A percentile compares a stretch with the other conserved stretches of the same genome.
Evolutionary conservation across 202 grass and related monocot species (phyloP).

Genomic region (Carex sylvatica): DNA sequence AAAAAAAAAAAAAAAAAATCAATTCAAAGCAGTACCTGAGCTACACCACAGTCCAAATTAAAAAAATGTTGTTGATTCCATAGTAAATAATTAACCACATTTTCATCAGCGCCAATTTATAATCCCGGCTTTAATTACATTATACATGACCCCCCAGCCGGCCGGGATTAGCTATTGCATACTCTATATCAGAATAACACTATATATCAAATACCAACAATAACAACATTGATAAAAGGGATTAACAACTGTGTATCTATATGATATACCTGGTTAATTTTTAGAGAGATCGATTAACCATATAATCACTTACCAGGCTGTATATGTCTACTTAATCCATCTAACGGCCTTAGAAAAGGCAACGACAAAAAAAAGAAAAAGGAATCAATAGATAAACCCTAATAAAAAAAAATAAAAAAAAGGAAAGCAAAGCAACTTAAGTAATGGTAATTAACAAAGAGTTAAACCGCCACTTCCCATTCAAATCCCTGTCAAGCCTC

Average conservation of each 20-base stretch:
- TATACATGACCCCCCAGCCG: neutral
- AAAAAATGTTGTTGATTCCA: neutral
- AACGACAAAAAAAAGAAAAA: neutral
- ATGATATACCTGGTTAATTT: neutral
- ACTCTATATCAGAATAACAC: neutral
- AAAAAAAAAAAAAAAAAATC: neutral
- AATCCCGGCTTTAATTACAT: neutral
- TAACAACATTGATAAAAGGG: neutral
- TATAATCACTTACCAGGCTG: neutral
- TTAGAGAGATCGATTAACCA: neutral
- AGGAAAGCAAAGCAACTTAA: neutral
- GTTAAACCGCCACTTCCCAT: neutral
- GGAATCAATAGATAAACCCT: constrained; percentile 21
- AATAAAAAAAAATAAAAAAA: neutral
- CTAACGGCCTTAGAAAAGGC: constrained; percentile 16
- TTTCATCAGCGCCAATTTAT: neutral
- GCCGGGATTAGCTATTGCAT: neutral
- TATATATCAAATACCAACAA: neutral
- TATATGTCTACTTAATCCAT: constrained; percentile 12
- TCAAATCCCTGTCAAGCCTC: neutral
- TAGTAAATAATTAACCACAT: neutral
- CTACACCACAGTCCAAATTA: neutral
- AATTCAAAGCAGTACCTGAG: neutral
- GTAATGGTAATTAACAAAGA: constrained; percentile 13
- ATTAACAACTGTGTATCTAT: neutral